Conservation (phyloP, 2,329 filamentous ascomycete species). For the Talaromyces sp. region DNA sequence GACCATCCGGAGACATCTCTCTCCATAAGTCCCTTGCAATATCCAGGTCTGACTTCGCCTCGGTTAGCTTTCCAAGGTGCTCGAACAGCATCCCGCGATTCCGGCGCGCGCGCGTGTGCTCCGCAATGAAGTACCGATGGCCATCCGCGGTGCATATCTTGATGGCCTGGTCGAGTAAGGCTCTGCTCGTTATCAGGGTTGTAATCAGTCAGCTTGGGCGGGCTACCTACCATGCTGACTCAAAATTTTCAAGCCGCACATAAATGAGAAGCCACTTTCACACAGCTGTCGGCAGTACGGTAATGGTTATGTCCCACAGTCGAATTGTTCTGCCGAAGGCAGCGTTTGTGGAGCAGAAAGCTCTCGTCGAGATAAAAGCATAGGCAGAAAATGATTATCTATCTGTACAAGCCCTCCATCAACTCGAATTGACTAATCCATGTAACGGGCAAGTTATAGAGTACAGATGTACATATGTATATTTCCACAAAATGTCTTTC, state of each 20-base stretch:
- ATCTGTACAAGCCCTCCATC: too few relatives aligned
- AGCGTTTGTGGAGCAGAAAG: neutral
- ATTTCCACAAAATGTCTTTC: too few relatives aligned
- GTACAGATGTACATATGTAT: too few relatives aligned
- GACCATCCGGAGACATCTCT: neutral
- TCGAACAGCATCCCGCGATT: neutral
- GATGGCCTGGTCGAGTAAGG: neutral
- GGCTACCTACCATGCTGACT: neutral
- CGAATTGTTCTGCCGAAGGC: neutral
- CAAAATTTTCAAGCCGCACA: neutral
- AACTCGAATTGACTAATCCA: too few relatives aligned
- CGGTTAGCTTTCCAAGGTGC: neutral
- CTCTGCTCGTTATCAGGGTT: neutral
- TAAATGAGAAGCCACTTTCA: slow-evolving; percentile 5
- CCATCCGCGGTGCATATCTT: neutral
- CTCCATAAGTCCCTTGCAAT: slow-evolving; percentile 1
- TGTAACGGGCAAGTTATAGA: too few relatives aligned
- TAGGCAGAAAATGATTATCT: too few relatives aligned
- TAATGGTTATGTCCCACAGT: slow-evolving; percentile 1
- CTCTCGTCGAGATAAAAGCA: slow-evolving; percentile 1
- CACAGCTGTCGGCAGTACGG: neutral
- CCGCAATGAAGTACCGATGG: neutral
- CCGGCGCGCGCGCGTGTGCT: neutral
- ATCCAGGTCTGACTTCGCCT: neutral
- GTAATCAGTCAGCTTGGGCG: neutral